phyloP scores from a whole-genome alignment of 75 land plant species.

The Larix kaempferi region DNA sequence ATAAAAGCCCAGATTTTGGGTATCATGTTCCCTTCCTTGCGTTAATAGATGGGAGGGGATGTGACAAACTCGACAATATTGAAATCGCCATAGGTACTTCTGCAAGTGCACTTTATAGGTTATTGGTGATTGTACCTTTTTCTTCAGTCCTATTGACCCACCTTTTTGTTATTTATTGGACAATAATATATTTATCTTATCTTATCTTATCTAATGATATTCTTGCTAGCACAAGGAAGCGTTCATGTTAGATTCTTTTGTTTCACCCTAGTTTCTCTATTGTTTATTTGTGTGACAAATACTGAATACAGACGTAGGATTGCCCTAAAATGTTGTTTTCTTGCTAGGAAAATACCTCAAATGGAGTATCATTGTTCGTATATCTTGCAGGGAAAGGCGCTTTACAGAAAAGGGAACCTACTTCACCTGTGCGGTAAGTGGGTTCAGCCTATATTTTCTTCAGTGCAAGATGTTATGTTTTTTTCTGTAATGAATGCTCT shows the following conservation, averaged over 20 bases:
- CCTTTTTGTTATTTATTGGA: no score
- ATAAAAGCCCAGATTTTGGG: no score
- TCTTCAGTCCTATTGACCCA: no score
- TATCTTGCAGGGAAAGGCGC: neutral
- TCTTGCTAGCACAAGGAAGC: no score
- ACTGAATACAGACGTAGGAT: neutral
- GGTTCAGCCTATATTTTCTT: neutral
- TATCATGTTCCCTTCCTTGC: no score
- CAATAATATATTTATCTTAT: no score
- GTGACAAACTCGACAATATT: no score
- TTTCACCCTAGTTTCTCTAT: neutral
- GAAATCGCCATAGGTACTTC: no score
- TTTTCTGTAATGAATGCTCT: neutral
- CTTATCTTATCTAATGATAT: no score
- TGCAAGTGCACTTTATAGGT: no score
- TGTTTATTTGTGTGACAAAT: neutral
- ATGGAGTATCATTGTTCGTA: neutral
- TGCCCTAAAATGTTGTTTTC: neutral
- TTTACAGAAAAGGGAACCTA: neutral
- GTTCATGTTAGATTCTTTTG: neutral
- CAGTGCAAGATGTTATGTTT: neutral
- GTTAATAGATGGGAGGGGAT: no score
- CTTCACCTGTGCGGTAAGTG: constrained; percentile 5
- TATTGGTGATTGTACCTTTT: no score
- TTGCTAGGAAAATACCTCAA: neutral